Conservation (phyloP, 768 basidiomycete genomes). For the Filobasidium wieringae region DNA sequence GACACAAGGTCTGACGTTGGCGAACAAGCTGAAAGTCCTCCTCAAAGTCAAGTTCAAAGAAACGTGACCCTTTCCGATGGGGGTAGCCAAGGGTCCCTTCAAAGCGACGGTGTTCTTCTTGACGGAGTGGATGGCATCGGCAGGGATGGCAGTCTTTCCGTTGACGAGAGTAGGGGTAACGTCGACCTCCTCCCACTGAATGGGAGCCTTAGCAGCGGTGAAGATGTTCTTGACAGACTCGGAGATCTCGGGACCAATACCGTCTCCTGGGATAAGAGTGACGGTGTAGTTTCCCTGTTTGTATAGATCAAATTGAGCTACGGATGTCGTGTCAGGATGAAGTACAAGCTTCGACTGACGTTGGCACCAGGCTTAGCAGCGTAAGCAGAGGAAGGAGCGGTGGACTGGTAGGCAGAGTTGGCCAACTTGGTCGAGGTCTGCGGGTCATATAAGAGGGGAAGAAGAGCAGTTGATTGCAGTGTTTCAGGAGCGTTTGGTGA, state of each 20-base stretch:
- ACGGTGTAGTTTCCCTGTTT: conserved; percentile 87
- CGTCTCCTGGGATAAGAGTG: conserved; percentile 73
- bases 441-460: background rate
- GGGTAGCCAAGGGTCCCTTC: conserved; percentile 95
- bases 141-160: conserved; percentile 95
- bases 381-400: conserved; percentile 75
- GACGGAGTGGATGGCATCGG: conserved; percentile 75
- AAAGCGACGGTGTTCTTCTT: conserved; percentile 95
- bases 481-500: background rate
- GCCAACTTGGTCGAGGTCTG: conserved; percentile 1
- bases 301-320: conserved; percentile 4
- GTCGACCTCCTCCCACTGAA: conserved; percentile 98
- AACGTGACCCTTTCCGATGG: conserved; percentile 97
- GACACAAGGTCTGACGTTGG: conserved; percentile 92
- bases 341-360: conserved; percentile 45
- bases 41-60: conserved; percentile 94
- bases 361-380: conserved; percentile 77
- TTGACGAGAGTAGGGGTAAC: conserved; percentile 86
- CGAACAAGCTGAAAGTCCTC: conserved; percentile 94
- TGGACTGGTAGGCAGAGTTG: conserved; percentile 32
- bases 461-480: background rate
- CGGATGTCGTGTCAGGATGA: background rate
- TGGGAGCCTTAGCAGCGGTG: conserved; percentile 79
- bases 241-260: conserved; percentile 98
- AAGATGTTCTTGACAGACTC: conserved; percentile 92